Base-by-base conservation (phyloP, 345 rosid genomes). In the Durio zibethinus region DNA sequence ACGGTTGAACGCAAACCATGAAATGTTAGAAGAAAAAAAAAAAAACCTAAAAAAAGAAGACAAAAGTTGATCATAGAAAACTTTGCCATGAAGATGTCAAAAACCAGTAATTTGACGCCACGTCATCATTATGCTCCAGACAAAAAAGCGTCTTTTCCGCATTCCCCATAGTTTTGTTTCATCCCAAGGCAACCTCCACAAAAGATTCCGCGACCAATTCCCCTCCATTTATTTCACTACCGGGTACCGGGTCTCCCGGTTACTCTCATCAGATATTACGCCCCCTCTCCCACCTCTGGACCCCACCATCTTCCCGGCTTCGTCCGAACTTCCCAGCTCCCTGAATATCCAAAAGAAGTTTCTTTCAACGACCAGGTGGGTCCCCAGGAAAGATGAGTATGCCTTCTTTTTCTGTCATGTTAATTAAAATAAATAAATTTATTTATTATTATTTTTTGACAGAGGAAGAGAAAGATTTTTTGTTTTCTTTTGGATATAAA, bases 181-280 rank as follows among this genome's bases (percentile, higher is more conserved):
- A 1, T 54, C 18, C 10, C 7, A 40, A 18, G 54, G 27, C 69
- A 43, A 43, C 36, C 7, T 18, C 61, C 29, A 29, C 25, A 18
- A 8, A 71, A 48, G 15, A 23, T 42, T 7, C 63, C 31, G 35
- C 10, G 10, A 72, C 59, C 48, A 53, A 72, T 43, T 52, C 77
- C 47, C 35, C 33, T 33, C 76, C 50, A 36, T 16, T 54, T 35
- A 56, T 20, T 23, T 59, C 9, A 0, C 27, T 0, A 59, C 68
- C 42, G 23, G 54, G 5, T 74, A 74, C 77, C 68, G 68, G 1
- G n/a, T 40, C 27, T 43, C 43, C 57, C 77, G 77, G 42, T 43
- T n/a, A 38, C 21, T 27, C 1, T 23, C 23, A n/a, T 42, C 5
- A 18, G 72, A 21, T 47, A 27, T 47, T 47, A 6, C 54, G n/a